A percentile compares a stretch with the other conserved stretches of the same genome.
phyloP scores from a whole-genome alignment of 2,329 filamentous ascomycete species.

The Alternaria incomplexa region DNA sequence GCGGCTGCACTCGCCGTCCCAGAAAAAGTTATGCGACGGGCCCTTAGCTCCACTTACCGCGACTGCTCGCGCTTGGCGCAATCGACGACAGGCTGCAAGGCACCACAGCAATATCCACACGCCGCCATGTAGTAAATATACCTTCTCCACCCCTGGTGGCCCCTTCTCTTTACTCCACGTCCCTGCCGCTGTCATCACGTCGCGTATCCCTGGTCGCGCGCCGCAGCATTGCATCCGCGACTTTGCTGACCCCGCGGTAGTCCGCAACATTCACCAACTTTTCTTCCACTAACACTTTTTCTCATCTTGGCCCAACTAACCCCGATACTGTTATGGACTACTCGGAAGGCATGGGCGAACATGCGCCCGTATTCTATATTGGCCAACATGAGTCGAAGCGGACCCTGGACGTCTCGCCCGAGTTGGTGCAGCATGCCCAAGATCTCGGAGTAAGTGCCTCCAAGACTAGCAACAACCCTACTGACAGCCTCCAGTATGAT shows the following conservation, averaged over 20 bases:
- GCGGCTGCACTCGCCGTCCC: not conserved
- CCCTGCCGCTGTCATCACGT: not conserved
- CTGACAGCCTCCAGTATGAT: slow-evolving; percentile 65
- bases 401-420: slow-evolving; percentile 64
- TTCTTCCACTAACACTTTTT: not conserved
- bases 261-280: slow-evolving; percentile 12
- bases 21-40: slow-evolving; percentile 30
- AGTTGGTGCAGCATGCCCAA: slow-evolving; percentile 70
- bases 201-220: not conserved
- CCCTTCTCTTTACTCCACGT: not conserved
- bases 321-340: slow-evolving; percentile 35
- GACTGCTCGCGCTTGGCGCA: slow-evolving; percentile 13
- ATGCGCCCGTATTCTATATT: slow-evolving; percentile 66
- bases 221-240: slow-evolving; percentile 2
- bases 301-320: not conserved
- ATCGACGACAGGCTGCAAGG: slow-evolving; percentile 16
- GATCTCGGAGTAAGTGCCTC: slow-evolving; percentile 67
- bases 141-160: slow-evolving; percentile 7
- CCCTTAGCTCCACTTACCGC: slow-evolving; percentile 21
- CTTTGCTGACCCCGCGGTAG: slow-evolving; percentile 15
- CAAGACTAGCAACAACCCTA: not conserved
- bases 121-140: slow-evolving; percentile 15
- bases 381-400: slow-evolving; percentile 75
- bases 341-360: slow-evolving; percentile 42
- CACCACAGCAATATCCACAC: slow-evolving; percentile 10